Conservation (phyloP, 495 filamentous ascomycete genomes). For the Penicillium waksmanii region DNA sequence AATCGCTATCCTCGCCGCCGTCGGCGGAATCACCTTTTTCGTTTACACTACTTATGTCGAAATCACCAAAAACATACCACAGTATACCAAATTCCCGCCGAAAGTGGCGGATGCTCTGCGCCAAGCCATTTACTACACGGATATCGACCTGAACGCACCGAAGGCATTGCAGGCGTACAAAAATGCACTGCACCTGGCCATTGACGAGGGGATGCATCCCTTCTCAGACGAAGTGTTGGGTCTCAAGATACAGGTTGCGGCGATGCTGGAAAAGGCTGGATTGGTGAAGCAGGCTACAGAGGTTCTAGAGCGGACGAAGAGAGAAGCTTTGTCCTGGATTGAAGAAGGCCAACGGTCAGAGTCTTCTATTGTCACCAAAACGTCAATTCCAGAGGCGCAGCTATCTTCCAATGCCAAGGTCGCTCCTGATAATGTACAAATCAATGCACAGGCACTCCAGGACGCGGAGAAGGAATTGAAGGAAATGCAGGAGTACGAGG, state of each 20-base stretch:
- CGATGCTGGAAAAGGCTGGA: slow-evolving; percentile 74
- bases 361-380: slow-evolving; percentile 30
- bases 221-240: slow-evolving; percentile 89
- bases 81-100: slow-evolving; percentile 78
- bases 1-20: slow-evolving; percentile 53
- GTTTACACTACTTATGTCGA: slow-evolving; percentile 62
- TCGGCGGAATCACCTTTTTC: slow-evolving; percentile 39
- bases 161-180: slow-evolving; percentile 81
- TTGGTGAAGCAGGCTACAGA: slow-evolving; percentile 67
- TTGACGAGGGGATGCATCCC: slow-evolving; percentile 76
- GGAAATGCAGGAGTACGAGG: slow-evolving; percentile 51
- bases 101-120: slow-evolving; percentile 80
- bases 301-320: slow-evolving; percentile 66
- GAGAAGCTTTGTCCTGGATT: slow-evolving; percentile 58
- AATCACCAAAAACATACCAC: slow-evolving; percentile 61
- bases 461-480: slow-evolving; percentile 36
- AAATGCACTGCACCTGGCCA: slow-evolving; percentile 69
- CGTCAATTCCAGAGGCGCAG: slow-evolving; percentile 24
- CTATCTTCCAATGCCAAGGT: slow-evolving; percentile 20
- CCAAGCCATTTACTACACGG: slow-evolving; percentile 84
- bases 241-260: slow-evolving; percentile 79
- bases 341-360: slow-evolving; percentile 51
- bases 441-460: slow-evolving; percentile 31
- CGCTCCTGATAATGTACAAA: slow-evolving; percentile 24
- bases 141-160: slow-evolving; percentile 69